phyloP scores from a whole-genome alignment of 2,329 filamentous ascomycete species.

The Metarhizium rileyi region DNA sequence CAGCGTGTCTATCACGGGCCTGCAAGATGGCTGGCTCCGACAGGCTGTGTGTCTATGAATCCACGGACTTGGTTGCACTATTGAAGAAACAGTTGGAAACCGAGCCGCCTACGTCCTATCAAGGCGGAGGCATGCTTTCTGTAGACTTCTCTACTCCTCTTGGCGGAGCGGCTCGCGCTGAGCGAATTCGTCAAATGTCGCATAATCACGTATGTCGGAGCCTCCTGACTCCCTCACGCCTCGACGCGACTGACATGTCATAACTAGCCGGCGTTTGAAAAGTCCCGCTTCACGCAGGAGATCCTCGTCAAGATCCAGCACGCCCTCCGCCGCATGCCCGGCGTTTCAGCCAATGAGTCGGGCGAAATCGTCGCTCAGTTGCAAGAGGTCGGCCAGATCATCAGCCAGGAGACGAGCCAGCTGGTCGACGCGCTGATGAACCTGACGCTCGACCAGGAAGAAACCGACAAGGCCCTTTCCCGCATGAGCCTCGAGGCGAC shows the following conservation, averaged over 20 bases:
- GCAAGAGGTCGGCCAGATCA: constrained; percentile 26
- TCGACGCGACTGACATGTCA: not conserved
- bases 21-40: not conserved
- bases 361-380: constrained; percentile 24
- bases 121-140: constrained; percentile 21
- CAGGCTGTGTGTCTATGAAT: not conserved
- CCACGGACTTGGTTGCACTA: not conserved
- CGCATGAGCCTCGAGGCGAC: constrained; percentile 30
- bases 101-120: not conserved
- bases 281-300: constrained; percentile 24
- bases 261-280: constrained; percentile 24
- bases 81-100: not conserved
- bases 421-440: constrained; percentile 29
- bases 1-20: not conserved
- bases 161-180: constrained; percentile 23
- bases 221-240: not conserved
- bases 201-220: constrained; percentile 26
- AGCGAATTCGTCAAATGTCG: constrained; percentile 28
- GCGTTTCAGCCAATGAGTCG: constrained; percentile 24
- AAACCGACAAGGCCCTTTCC: constrained; percentile 28
- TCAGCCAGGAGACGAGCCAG: constrained; percentile 28
- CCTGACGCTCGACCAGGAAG: constrained; percentile 26
- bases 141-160: constrained; percentile 32
- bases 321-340: constrained; percentile 29
- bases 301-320: constrained; percentile 28